phyloP scores from a whole-genome alignment of 2,329 filamentous ascomycete species.

The Penicillium sp. region DNA sequence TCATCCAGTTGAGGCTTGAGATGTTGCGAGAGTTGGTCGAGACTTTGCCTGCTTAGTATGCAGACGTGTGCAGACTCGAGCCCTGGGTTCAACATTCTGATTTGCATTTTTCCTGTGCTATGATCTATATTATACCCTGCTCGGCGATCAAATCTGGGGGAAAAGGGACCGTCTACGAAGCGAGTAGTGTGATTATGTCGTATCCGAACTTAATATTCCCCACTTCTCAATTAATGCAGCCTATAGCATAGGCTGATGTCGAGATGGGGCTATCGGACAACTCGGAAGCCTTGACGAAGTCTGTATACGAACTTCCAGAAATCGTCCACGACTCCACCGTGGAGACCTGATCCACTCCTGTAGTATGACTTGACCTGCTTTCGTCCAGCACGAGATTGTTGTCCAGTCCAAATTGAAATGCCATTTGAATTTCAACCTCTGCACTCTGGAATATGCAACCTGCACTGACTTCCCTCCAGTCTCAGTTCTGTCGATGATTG shows the following conservation, averaged over 20 bases:
- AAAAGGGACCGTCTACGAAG: not conserved
- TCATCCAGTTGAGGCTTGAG: not conserved
- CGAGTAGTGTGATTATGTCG: not conserved
- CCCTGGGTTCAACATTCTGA: not conserved
- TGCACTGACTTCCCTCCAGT: not conserved
- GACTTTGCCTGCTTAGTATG: not conserved
- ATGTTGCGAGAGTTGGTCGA: not conserved
- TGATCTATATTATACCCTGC: not conserved
- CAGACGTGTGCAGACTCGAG: not conserved
- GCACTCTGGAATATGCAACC: not conserved
- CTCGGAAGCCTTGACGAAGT: slow-evolving; percentile 12
- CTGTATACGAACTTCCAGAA: not conserved
- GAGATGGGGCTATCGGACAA: slow-evolving; percentile 2
- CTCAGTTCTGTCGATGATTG: slow-evolving; percentile 5
- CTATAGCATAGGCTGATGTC: not conserved
- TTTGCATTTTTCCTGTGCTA: not conserved
- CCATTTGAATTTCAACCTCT: slow-evolving; percentile 3
- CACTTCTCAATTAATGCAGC: not conserved
- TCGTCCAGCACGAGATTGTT: not conserved
- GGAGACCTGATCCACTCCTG: slow-evolving; percentile 2
- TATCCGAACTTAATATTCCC: not conserved
- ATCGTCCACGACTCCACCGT: not conserved
- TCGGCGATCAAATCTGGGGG: not conserved
- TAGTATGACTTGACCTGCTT: too few species aligned
- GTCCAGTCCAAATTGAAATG: not conserved